Percentiles rank a stretch among this genome's conserved stretches.
These are phyloP conservation scores for Thelonectria discophora DNA, from an alignment of 2,329 filamentous ascomycete species.

Conservation along the genomic window DNA sequence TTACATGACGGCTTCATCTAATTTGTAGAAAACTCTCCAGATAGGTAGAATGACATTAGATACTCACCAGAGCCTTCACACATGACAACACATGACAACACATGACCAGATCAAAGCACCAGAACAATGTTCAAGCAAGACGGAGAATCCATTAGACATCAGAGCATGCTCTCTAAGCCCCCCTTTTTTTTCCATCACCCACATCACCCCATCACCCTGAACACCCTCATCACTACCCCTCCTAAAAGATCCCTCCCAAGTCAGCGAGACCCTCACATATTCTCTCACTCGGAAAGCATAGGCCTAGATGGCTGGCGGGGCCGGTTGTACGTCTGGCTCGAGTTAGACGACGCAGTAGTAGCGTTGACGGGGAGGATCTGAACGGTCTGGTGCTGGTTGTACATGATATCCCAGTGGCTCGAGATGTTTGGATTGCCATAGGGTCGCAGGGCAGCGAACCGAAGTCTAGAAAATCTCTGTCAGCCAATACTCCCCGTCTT, in stretches of 20 bases:
- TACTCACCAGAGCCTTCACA: too few relatives aligned
- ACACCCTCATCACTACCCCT: not conserved
- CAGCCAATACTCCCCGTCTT: slow-evolving; percentile 7
- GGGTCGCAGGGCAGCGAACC: slow-evolving; percentile 53
- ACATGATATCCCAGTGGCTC: slow-evolving; percentile 54
- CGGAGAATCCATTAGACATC: not conserved
- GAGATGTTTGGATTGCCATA: slow-evolving; percentile 53
- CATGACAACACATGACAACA: too few relatives aligned
- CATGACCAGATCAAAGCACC: not conserved
- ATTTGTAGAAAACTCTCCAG: not conserved
- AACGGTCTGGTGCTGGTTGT: slow-evolving; percentile 45
- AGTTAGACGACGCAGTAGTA: slow-evolving; percentile 37
- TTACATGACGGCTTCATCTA: not conserved
- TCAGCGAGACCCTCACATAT: not conserved
- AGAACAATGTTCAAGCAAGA: not conserved
- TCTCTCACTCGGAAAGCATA: not conserved
- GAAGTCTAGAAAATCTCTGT: slow-evolving; percentile 44
- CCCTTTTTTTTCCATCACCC: not conserved
- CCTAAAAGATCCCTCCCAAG: not conserved
- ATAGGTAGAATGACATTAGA: not conserved
- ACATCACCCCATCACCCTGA: not conserved
- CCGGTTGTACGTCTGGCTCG: slow-evolving; percentile 31
- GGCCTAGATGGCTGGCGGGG: slow-evolving; percentile 14
- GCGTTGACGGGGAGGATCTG: slow-evolving; percentile 46
- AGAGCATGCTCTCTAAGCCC: not conserved